Percentiles rank a stretch among this genome's conserved stretches.
These are phyloP conservation scores for Platanthera zijinensis DNA, from an alignment of 106 monocot species.

Conservation along the genomic window DNA sequence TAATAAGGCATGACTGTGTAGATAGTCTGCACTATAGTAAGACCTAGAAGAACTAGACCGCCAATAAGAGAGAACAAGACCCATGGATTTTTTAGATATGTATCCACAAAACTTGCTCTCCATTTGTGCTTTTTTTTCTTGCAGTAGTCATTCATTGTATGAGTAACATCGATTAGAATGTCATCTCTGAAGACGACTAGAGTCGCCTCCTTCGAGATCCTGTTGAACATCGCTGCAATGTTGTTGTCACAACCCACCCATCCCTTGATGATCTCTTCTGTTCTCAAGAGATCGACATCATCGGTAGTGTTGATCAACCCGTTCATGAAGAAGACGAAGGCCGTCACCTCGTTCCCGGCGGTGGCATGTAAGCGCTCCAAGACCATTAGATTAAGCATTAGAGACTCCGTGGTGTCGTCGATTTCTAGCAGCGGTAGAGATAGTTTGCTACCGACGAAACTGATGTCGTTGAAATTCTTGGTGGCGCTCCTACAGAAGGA, in stretches of 20 bases:
- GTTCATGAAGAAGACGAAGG: slow-evolving; percentile 57
- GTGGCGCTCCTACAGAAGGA: not conserved
- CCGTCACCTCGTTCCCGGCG: slow-evolving; percentile 34
- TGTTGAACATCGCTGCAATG: slow-evolving; percentile 46
- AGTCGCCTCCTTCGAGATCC: slow-evolving; percentile 24
- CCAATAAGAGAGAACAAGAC: not conserved
- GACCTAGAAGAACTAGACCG: too few species aligned
- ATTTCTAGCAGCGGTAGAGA: not conserved
- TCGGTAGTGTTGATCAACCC: slow-evolving; percentile 36
- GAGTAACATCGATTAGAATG: slow-evolving; percentile 25
- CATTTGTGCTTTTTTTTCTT: slow-evolving; percentile 29
- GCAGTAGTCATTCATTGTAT: slow-evolving; percentile 44
- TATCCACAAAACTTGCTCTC: slow-evolving; percentile 39
- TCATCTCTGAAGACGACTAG: slow-evolving; percentile 31
- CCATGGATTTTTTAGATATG: slow-evolving; percentile 44
- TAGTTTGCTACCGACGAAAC: not conserved
- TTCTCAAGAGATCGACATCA: slow-evolving; percentile 37
- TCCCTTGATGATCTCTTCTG: slow-evolving; percentile 29
- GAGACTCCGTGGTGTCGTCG: too few species aligned
- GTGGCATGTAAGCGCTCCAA: slow-evolving; percentile 30
- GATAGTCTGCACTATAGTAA: not conserved
- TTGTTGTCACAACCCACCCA: slow-evolving; percentile 40
- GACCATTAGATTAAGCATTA: too few species aligned
- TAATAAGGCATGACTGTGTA: slow-evolving; percentile 7
- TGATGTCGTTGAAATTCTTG: not conserved